phyloP scores from a whole-genome alignment of 2,329 filamentous ascomycete genomes.

The Rhinocladiella mackenziei region DNA sequence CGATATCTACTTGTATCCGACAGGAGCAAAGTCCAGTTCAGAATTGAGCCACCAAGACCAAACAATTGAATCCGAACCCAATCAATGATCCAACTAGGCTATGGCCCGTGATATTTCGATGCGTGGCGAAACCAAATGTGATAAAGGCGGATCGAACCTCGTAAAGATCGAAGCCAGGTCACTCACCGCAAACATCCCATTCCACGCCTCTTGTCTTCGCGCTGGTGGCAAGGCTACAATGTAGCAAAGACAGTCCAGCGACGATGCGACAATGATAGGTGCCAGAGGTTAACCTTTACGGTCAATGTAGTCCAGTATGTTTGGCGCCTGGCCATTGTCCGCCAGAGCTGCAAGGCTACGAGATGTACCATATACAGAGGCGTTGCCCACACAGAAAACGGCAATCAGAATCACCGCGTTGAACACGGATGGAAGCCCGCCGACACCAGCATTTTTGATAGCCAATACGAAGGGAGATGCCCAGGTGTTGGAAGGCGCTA shows the following conservation, averaged over 20 bases:
- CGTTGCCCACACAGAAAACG: slow-evolving; percentile 86
- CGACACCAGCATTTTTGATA: slow-evolving; percentile 77
- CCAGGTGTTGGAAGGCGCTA: slow-evolving; percentile 59
- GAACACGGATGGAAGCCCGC: slow-evolving; percentile 78
- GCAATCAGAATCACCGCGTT: slow-evolving; percentile 91
- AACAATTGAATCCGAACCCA: slow-evolving; percentile 68
- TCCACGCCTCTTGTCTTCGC: slow-evolving; percentile 53
- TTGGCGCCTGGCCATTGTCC: slow-evolving; percentile 78
- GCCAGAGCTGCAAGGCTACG: slow-evolving; percentile 84
- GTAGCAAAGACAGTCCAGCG: slow-evolving; percentile 70
- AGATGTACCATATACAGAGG: slow-evolving; percentile 83
- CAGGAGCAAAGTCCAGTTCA: slow-evolving; percentile 79
- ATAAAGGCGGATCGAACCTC: slow-evolving; percentile 39
- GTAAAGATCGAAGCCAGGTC: slow-evolving; percentile 70
- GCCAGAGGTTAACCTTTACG: slow-evolving; percentile 72
- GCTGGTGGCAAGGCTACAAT: slow-evolving; percentile 50
- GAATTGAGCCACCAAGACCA: slow-evolving; percentile 79
- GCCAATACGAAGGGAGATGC: slow-evolving; percentile 92
- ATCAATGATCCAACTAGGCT: slow-evolving; percentile 77
- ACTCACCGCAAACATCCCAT: slow-evolving; percentile 75
- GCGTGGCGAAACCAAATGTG: slow-evolving; percentile 86
- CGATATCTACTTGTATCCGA: slow-evolving; percentile 48
- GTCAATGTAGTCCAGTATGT: slow-evolving; percentile 73
- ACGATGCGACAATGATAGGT: slow-evolving; percentile 64
- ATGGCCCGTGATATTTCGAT: slow-evolving; percentile 71